Evolutionary conservation across 2,329 filamentous ascomycete species (phyloP).

Genomic region (Arthrobotrys musiformis): DNA sequence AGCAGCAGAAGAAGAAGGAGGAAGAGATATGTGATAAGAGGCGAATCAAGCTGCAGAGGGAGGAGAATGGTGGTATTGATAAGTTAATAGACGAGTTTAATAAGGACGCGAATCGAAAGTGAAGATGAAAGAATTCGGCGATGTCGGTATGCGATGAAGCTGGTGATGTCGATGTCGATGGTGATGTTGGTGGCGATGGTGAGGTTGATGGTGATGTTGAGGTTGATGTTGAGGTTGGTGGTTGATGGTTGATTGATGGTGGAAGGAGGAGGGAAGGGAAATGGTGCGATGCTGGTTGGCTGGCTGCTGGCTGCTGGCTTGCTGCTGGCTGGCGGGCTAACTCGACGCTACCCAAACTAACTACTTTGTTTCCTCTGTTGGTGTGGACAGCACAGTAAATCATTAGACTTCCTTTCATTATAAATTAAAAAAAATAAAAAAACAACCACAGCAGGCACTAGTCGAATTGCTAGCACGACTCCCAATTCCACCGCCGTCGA

Average conservation of each 20-base stretch:
- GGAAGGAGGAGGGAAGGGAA: slow-evolving; percentile 25
- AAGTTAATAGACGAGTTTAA: background rate
- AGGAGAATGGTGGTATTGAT: too few relatives aligned
- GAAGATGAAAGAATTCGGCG: background rate
- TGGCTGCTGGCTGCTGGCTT: slow-evolving; percentile 3
- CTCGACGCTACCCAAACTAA: background rate
- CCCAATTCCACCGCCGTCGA: slow-evolving; percentile 11
- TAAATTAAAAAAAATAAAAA: slow-evolving; percentile 26
- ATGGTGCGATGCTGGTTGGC: slow-evolving; percentile 38
- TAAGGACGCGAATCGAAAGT: background rate
- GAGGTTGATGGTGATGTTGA: slow-evolving; percentile 20
- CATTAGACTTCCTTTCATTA: slow-evolving; percentile 21
- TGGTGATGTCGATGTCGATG: background rate
- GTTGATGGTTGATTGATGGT: background rate
- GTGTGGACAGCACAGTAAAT: slow-evolving; percentile 21
- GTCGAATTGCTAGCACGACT: background rate
- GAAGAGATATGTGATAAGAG: background rate
- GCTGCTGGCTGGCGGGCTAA: background rate
- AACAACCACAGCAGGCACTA: background rate
- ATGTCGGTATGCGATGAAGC: background rate
- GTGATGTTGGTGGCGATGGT: slow-evolving; percentile 8
- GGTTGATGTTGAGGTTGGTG: slow-evolving; percentile 22
- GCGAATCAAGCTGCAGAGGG: background rate
- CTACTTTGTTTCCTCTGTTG: background rate
- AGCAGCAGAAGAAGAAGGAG: background rate